phyloP scores from a whole-genome alignment of 495 filamentous ascomycete genomes.

The Penicillium riverlandense region DNA sequence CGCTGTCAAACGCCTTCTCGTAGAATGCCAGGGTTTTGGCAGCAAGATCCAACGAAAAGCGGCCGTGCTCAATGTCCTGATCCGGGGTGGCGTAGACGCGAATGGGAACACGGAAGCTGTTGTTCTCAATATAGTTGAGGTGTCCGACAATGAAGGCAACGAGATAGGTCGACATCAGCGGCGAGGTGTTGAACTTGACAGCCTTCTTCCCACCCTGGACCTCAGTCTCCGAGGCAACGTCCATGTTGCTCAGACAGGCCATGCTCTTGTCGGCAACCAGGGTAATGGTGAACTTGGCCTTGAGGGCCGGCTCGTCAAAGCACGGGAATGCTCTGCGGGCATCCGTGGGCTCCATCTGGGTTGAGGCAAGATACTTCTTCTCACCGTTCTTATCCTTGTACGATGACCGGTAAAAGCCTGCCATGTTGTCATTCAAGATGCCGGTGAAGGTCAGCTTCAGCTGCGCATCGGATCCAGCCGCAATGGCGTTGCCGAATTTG shows the following conservation, averaged over 20 bases:
- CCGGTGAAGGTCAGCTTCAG: slow-evolving; percentile 56
- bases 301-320: slow-evolving; percentile 65
- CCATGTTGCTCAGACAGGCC: slow-evolving; percentile 66
- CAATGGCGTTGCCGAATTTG: slow-evolving; percentile 49
- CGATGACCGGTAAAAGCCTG: slow-evolving; percentile 62
- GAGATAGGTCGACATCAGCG: slow-evolving; percentile 63
- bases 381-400: slow-evolving; percentile 49
- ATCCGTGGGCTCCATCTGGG: slow-evolving; percentile 64
- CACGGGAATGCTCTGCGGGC: slow-evolving; percentile 61
- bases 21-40: slow-evolving; percentile 49
- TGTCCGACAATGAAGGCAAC: slow-evolving; percentile 63
- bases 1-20: slow-evolving; percentile 47
- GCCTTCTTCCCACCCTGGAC: slow-evolving; percentile 52
- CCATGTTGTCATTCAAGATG: slow-evolving; percentile 60
- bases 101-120: slow-evolving; percentile 57
- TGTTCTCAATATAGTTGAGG: slow-evolving; percentile 58
- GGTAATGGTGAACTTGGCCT: slow-evolving; percentile 59
- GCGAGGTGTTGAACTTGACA: slow-evolving; percentile 60
- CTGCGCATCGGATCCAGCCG: slow-evolving; percentile 51
- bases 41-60: slow-evolving; percentile 58
- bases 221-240: slow-evolving; percentile 50
- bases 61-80: slow-evolving; percentile 57
- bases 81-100: slow-evolving; percentile 58
- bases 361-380: slow-evolving; percentile 54
- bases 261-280: slow-evolving; percentile 54